phyloP scores from a whole-genome alignment of 371 early-diverging fungal species.

The Lichtheimia hyalospora region DNA sequence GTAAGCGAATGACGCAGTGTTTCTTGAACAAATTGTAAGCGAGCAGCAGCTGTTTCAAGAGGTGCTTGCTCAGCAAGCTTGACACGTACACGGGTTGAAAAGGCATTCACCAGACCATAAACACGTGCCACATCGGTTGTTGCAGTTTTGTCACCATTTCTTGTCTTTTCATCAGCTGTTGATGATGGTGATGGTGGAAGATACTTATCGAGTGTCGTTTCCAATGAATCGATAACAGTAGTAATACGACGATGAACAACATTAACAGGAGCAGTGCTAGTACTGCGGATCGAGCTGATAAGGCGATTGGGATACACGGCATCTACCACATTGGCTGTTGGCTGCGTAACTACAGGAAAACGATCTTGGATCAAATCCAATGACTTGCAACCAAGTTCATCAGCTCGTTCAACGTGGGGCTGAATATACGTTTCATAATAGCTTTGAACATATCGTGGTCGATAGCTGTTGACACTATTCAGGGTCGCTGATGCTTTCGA shows the following conservation, averaged over 20 bases:
- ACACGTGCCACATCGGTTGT: constrained; percentile 31
- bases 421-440: constrained; percentile 52
- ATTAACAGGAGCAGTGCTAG: constrained; percentile 40
- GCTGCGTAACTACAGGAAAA: constrained; percentile 65
- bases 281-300: constrained; percentile 29
- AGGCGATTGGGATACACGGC: constrained; percentile 38
- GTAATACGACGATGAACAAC: constrained; percentile 45
- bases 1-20: constrained; percentile 22
- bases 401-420: constrained; percentile 57
- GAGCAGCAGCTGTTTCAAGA: constrained; percentile 20
- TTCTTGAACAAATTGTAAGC: constrained; percentile 31
- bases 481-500: constrained; percentile 40
- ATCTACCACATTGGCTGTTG: constrained; percentile 60
- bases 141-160: neutral
- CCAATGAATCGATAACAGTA: constrained; percentile 42
- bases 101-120: constrained; percentile 31
- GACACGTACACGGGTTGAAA: constrained; percentile 32
- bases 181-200: constrained; percentile 26
- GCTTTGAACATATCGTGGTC: constrained; percentile 48
- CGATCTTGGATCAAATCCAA: constrained; percentile 61
- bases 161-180: too few species aligned
- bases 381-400: constrained; percentile 63
- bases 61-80: constrained; percentile 25
- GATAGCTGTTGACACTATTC: constrained; percentile 43
- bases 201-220: constrained; percentile 50